A percentile compares a stretch with the other conserved stretches of the same genome.
phyloP scores from a whole-genome alignment of 805 yeast genomes.

The Schwanniomyces sp. region DNA sequence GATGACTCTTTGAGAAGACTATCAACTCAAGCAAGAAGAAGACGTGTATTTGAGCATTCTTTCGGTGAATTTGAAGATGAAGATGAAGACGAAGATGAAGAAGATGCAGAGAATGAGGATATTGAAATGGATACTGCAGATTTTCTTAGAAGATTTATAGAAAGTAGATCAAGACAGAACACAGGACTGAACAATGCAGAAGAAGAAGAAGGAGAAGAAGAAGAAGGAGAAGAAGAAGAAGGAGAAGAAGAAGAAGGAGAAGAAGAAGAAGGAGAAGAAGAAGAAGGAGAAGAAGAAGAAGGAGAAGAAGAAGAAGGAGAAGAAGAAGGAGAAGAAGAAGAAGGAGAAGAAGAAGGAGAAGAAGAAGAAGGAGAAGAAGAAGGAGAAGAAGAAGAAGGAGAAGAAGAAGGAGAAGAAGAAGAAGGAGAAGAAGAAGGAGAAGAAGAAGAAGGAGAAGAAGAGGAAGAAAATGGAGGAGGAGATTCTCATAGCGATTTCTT shows the following conservation, averaged over 20 bases:
- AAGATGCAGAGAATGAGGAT: conserved; percentile 12
- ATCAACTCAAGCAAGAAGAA: conserved; percentile 32
- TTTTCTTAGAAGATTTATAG: conserved; percentile 19
- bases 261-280: no score
- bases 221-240: no score
- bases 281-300: no score
- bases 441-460: conserved; percentile 12
- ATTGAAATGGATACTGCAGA: conserved; percentile 16
- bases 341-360: conserved; percentile 14
- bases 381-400: conserved; percentile 10
- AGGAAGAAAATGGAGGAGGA: conserved; percentile 5
- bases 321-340: conserved; percentile 9
- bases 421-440: conserved; percentile 12
- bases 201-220: conserved; percentile 9
- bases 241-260: no score
- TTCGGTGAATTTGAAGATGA: conserved; percentile 15
- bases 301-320: no score
- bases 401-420: conserved; percentile 8
- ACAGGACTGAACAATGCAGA: conserved; percentile 10
- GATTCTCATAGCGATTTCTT: conserved; percentile 24
- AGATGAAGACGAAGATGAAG: conserved; percentile 13
- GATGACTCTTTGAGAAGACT: conserved; percentile 36
- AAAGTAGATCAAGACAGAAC: conserved; percentile 9
- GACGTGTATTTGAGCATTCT: conserved; percentile 20
- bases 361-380: conserved; percentile 13